Evolutionary conservation across 352 stramenopile genomes (phyloP).

Genomic region (Globisporangium carolinianum): DNA sequence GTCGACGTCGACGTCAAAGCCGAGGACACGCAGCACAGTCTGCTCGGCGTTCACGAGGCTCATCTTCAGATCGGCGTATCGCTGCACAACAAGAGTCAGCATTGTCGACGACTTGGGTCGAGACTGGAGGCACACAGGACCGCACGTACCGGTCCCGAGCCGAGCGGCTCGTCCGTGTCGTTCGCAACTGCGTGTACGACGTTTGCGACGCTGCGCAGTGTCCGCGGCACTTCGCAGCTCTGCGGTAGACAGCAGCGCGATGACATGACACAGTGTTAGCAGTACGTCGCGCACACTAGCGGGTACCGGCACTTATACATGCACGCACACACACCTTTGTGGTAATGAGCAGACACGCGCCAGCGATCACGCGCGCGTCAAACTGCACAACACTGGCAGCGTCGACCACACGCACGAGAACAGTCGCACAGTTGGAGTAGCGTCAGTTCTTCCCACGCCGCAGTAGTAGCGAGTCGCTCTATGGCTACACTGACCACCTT

Average conservation of each 20-base stretch:
- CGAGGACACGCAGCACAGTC: slow-evolving; percentile 35
- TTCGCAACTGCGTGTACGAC: slow-evolving; percentile 32
- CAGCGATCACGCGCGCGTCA: slow-evolving; percentile 14
- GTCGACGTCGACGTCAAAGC: slow-evolving; percentile 39
- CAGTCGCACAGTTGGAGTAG: no score
- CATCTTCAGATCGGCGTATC: slow-evolving; percentile 37
- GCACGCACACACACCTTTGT: slow-evolving; percentile 6
- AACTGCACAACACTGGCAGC: slow-evolving; percentile 12
- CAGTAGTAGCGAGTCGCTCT: neutral
- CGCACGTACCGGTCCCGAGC: slow-evolving; percentile 22
- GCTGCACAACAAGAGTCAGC: slow-evolving; percentile 8
- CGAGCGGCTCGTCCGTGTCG: slow-evolving; percentile 20
- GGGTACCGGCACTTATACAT: no score
- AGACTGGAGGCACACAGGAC: neutral
- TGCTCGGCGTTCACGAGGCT: slow-evolving; percentile 46
- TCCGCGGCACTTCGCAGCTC: slow-evolving; percentile 38
- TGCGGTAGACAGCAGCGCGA: slow-evolving; percentile 1
- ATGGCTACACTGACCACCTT: neutral
- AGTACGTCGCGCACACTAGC: no score
- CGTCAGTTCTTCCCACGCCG: no score
- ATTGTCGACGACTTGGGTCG: neutral
- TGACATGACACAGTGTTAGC: neutral
- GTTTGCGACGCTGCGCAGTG: slow-evolving; percentile 43
- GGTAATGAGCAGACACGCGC: slow-evolving; percentile 15
- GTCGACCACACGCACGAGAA: neutral